Conservation (phyloP, 768 basidiomycete genomes). For the Hydnomerulius pinastri region DNA sequence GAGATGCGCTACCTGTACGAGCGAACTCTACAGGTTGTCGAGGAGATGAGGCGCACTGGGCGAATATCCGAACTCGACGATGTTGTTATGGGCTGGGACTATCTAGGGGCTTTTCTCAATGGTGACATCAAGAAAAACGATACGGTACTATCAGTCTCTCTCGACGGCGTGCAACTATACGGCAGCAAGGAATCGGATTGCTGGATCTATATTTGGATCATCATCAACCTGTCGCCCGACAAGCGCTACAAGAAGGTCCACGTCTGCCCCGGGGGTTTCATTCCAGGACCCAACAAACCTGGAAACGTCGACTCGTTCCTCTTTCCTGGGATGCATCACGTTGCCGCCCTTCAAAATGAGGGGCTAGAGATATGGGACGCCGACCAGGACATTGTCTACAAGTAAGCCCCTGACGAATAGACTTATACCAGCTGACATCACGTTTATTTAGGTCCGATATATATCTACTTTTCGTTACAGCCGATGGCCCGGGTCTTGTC, state of each 20-base stretch:
- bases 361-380: constrained; percentile 38
- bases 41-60: neutral
- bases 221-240: constrained; percentile 23
- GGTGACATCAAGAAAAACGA: constrained; percentile 13
- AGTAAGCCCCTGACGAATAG: constrained; percentile 2
- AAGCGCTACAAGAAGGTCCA: constrained; percentile 32
- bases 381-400: constrained; percentile 4
- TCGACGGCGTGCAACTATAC: constrained; percentile 34
- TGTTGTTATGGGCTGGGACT: constrained; percentile 12
- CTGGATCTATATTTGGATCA: constrained; percentile 36
- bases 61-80: neutral
- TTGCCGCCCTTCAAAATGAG: constrained; percentile 27
- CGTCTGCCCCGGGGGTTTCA: constrained; percentile 30
- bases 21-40: constrained; percentile 2
- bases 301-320: constrained; percentile 34
- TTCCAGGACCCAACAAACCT: constrained; percentile 32
- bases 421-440: too few relatives aligned
- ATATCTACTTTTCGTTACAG: constrained; percentile 15
- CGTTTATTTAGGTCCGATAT: neutral
- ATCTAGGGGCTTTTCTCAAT: constrained; percentile 4
- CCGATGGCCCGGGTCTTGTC: constrained; percentile 19
- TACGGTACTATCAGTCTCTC: constrained; percentile 18
- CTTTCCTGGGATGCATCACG: constrained; percentile 29
- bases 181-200: constrained; percentile 32
- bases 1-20: constrained; percentile 2